Conservation (phyloP, 495 filamentous ascomycete species). For the Talaromyces borbonicus region DNA sequence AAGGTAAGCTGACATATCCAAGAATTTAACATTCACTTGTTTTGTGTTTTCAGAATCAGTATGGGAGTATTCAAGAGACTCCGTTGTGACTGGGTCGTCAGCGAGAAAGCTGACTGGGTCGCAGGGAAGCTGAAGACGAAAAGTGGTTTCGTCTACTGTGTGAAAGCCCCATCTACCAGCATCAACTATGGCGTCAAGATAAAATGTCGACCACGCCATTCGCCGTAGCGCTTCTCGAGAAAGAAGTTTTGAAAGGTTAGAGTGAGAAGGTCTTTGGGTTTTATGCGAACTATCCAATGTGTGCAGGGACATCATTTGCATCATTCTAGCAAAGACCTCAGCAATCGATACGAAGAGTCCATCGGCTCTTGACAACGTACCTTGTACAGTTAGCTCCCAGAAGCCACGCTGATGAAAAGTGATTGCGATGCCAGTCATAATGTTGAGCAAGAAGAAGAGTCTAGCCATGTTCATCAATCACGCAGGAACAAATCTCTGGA, state of each 20-base stretch:
- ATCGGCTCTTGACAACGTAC: neutral
- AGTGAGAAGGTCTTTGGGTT: neutral
- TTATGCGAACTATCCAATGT: neutral
- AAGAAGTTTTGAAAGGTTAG: neutral
- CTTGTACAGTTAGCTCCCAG: neutral
- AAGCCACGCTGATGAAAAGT: neutral
- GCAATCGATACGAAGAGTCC: neutral
- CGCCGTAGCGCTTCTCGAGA: neutral
- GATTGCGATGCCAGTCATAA: neutral
- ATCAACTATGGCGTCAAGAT: neutral
- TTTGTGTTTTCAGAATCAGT: neutral
- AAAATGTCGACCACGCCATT: neutral
- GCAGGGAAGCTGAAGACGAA: neutral
- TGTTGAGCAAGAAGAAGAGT: neutral
- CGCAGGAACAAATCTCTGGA: too few species aligned
- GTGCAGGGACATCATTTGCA: constrained; percentile 1
- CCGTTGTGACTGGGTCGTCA: neutral
- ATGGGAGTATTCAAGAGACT: neutral
- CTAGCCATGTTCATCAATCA: neutral
- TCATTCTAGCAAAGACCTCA: neutral
- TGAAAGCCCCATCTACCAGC: neutral
- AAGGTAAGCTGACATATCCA: neutral
- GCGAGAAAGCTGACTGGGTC: neutral
- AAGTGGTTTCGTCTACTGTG: neutral
- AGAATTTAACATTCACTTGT: neutral